These are phyloP conservation scores for Penicillium sp. DNA, from an alignment of 2,329 filamentous ascomycete genomes.

Conservation along the genomic window DNA sequence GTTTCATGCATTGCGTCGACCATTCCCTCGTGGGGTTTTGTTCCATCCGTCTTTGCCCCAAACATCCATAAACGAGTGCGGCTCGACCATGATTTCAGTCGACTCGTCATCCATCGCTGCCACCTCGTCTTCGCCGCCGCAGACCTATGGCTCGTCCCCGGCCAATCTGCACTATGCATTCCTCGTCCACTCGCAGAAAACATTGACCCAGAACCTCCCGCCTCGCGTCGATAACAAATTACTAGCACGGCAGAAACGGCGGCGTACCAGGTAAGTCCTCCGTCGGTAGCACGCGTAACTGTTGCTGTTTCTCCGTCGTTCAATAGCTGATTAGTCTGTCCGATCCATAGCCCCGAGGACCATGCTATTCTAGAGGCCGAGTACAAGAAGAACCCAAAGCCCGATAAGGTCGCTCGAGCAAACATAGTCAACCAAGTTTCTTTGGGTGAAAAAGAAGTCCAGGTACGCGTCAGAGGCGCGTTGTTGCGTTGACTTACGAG, in stretches of 20 bases:
- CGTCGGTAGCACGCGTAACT: neutral
- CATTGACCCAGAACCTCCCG: conserved; percentile 53
- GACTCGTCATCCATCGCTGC: conserved; percentile 26
- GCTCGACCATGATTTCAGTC: conserved; percentile 32
- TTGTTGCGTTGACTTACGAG: neutral
- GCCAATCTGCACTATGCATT: conserved; percentile 49
- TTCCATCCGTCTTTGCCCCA: neutral
- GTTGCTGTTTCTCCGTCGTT: neutral
- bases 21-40: conserved; percentile 5
- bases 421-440: conserved; percentile 81
- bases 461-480: conserved; percentile 58
- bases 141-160: conserved; percentile 29
- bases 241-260: conserved; percentile 57
- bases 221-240: conserved; percentile 58
- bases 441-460: conserved; percentile 91
- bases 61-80: neutral
- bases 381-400: conserved; percentile 80
- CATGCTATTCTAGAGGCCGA: conserved; percentile 83
- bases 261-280: conserved; percentile 55
- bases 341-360: conserved; percentile 67
- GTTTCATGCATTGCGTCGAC: neutral
- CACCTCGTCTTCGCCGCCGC: conserved; percentile 31
- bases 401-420: conserved; percentile 81
- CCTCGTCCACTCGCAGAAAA: conserved; percentile 57
- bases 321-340: conserved; percentile 6